Evolutionary conservation across 116 monocot species (phyloP), one percentile per base, ranked within the genome.

Genomic region (Dioscorea cayenensis): DNA sequence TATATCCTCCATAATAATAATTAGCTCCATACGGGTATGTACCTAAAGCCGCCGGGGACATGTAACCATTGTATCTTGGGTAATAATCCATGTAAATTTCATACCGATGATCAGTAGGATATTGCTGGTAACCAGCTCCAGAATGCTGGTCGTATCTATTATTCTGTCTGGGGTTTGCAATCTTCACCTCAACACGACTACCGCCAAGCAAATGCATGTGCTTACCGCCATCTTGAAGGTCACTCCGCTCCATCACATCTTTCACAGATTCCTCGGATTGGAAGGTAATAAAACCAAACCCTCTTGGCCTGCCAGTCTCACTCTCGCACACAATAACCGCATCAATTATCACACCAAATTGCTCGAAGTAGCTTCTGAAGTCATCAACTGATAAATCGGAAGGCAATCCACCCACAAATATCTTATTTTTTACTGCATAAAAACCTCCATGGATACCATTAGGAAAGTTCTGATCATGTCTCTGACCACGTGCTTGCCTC

Each of bases 381-480:
- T 80, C 82, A 48, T 64, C 77, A 10, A 77, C 75, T 55, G 74
- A 80, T 10, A 88, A 64, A 29, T 65, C 70, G 35, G 82, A 75
- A 65, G 85, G 72, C 2, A 88, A 72, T 43, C 88, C 84, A 22
- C 88, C 88, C 22, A 88, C 84, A 82, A 88, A 88, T 65, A 88
- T 84, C 77, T 87, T 32, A 32, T 32, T 87, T 52, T 76, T 87
- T 1, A 69, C 81, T 37, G 12, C 17, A 10, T 9, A 18, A 22
- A 67, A 27, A 61, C 27, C 61, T 17, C 52, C 73, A 58, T 63
- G 60, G 32, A 49, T 48, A 61, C 60, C 60, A 29, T 61, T 16
- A 28, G 35, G 49, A 36, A 48, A 35, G 66, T 25, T 66, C 52
- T 71, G 20, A 65, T 74, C 52, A 25, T 20, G 64, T 28, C 36